Conservation (phyloP, 1,284 basidiomycete genomes). For the Peniophora sp. region DNA sequence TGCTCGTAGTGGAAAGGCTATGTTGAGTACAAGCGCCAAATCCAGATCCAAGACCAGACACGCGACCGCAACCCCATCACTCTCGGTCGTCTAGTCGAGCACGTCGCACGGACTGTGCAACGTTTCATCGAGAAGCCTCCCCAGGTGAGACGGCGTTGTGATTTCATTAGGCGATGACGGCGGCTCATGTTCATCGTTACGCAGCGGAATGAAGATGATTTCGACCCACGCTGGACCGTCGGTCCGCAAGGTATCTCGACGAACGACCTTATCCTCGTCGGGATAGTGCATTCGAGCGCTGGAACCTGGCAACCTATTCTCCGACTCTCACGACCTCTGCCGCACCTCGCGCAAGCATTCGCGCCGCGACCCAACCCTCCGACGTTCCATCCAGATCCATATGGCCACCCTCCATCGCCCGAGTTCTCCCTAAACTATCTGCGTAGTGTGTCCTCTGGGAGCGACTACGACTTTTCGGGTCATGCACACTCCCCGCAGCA, state of each 20-base stretch:
- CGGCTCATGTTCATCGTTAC: not conserved
- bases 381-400: too few relatives aligned
- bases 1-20: not conserved
- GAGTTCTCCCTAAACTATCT: too few relatives aligned
- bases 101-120: constrained; percentile 1
- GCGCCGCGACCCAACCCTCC: too few relatives aligned
- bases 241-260: not conserved
- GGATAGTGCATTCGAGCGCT: constrained; percentile 5
- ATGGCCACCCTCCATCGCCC: too few relatives aligned
- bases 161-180: not conserved
- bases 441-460: too few relatives aligned
- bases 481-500: too few relatives aligned
- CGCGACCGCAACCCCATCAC: constrained; percentile 1
- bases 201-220: not conserved
- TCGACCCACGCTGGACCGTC: constrained; percentile 1
- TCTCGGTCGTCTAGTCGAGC: not conserved
- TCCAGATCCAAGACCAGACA: constrained; percentile 1
- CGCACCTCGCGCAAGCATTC: not conserved
- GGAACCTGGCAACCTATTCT: constrained; percentile 5
- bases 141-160: not conserved
- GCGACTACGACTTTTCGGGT: too few relatives aligned
- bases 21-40: constrained; percentile 1
- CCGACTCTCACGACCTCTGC: constrained; percentile 1
- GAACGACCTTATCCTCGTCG: constrained; percentile 3
- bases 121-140: not conserved